Percentiles rank a stretch among this genome's conserved stretches.
Conservation (phyloP, 2,329 filamentous ascomycete genomes). For the Claviceps monticola region DNA sequence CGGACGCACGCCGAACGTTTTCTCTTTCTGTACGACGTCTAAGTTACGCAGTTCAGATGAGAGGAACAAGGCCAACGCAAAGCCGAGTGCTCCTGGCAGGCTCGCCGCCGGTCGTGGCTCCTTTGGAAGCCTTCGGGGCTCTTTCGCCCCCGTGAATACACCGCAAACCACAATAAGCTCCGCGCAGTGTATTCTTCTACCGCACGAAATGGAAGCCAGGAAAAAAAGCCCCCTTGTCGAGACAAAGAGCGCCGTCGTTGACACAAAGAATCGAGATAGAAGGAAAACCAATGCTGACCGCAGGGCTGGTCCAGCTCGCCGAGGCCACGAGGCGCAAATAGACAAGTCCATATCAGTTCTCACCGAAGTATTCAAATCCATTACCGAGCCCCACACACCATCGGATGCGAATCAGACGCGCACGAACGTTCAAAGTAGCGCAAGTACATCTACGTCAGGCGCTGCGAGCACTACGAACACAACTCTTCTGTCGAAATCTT, state of each 20-base stretch:
- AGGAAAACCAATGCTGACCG: neutral
- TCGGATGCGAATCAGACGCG: slow-evolving; percentile 15
- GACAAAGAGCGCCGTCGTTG: neutral
- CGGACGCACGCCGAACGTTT: neutral
- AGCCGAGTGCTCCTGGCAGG: slow-evolving; percentile 13
- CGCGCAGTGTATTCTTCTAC: slow-evolving; percentile 16
- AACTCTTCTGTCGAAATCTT: neutral
- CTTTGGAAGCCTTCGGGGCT: slow-evolving; percentile 9
- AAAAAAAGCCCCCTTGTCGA: neutral
- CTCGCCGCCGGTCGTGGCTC: slow-evolving; percentile 11
- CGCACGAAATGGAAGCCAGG: slow-evolving; percentile 23
- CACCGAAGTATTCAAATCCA: slow-evolving; percentile 19
- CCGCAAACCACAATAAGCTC: slow-evolving; percentile 1
- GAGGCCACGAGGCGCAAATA: slow-evolving; percentile 5
- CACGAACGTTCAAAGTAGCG: slow-evolving; percentile 2
- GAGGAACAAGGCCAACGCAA: slow-evolving; percentile 7
- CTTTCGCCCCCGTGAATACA: slow-evolving; percentile 8
- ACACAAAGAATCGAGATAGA: neutral
- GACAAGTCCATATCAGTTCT: slow-evolving; percentile 16
- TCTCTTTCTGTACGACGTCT: slow-evolving; percentile 1
- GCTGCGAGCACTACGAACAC: neutral
- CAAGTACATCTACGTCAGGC: neutral
- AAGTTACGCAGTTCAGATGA: slow-evolving; percentile 8
- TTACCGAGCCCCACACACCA: slow-evolving; percentile 13
- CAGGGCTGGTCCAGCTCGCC: neutral